Percentiles rank a stretch among this genome's conserved stretches.
Conservation (phyloP, 495 filamentous ascomycete genomes). For the Neurospora cerealis region DNA sequence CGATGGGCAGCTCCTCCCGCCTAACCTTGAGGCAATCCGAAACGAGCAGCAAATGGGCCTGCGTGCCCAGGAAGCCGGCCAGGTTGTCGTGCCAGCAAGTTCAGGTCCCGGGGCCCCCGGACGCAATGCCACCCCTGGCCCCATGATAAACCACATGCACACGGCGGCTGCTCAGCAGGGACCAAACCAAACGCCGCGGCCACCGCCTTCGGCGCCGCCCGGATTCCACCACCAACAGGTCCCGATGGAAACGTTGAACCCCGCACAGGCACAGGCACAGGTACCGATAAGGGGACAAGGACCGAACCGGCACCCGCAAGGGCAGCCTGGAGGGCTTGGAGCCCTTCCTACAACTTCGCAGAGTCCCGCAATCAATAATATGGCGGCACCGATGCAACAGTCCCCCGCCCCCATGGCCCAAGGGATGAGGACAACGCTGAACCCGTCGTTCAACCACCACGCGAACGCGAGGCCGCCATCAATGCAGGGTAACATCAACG, state of each 20-base stretch:
- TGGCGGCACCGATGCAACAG: constrained; percentile 39
- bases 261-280: constrained; percentile 24
- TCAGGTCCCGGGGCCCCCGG: constrained; percentile 33
- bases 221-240: constrained; percentile 28
- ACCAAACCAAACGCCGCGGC: constrained; percentile 23
- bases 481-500: constrained; percentile 12
- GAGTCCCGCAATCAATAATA: constrained; percentile 40
- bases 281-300: constrained; percentile 16
- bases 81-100: constrained; percentile 42
- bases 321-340: constrained; percentile 36
- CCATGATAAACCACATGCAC: constrained; percentile 15
- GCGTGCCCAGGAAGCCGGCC: constrained; percentile 37
- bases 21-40: constrained; percentile 39
- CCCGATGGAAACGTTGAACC: constrained; percentile 24
- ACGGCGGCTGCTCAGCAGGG: constrained; percentile 24
- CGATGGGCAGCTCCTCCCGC: constrained; percentile 27
- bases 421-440: constrained; percentile 19
- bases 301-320: constrained; percentile 31
- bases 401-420: constrained; percentile 34
- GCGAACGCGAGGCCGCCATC: constrained; percentile 16
- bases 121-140: constrained; percentile 30
- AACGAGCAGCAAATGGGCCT: constrained; percentile 37
- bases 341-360: constrained; percentile 35
- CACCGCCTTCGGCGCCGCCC: constrained; percentile 25
- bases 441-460: constrained; percentile 24